Percentiles rank a stretch among this genome's conserved stretches.
phyloP scores from a whole-genome alignment of 345 rosid genomes.

The Melastoma malabathricum region DNA sequence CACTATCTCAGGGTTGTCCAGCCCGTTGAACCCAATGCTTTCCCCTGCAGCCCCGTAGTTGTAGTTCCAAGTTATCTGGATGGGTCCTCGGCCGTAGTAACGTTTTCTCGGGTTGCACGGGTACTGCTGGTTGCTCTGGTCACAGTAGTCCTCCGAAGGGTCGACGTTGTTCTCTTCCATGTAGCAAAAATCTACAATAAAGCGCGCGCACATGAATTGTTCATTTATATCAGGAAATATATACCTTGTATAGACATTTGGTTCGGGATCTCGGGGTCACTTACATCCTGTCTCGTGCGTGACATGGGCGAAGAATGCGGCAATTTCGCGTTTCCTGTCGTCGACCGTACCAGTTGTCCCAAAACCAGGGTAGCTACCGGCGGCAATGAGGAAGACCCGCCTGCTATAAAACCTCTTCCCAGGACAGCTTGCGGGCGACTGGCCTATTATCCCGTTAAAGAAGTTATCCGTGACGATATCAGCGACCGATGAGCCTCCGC shows the following conservation, averaged over 20 bases:
- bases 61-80: conserved; percentile 43
- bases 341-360: conserved; percentile 32
- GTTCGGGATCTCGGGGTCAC: background rate
- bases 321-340: conserved; percentile 55
- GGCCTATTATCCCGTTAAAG: conserved; percentile 39
- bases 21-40: conserved; percentile 22
- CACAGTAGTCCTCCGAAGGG: conserved; percentile 33
- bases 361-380: conserved; percentile 31
- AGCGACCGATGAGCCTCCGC: conserved; percentile 20
- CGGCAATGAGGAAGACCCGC: conserved; percentile 39
- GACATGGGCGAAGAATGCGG: conserved; percentile 66
- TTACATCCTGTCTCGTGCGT: conserved; percentile 77
- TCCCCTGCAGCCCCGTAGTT: conserved; percentile 37
- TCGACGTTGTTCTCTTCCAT: conserved; percentile 44
- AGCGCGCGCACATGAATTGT: background rate
- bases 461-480: conserved; percentile 31
- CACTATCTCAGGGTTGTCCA: conserved; percentile 28
- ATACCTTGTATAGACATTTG: too few species aligned
- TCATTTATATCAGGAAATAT: background rate
- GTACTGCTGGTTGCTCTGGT: conserved; percentile 23
- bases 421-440: conserved; percentile 30
- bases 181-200: conserved; percentile 45
- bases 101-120: conserved; percentile 40
- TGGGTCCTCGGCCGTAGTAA: conserved; percentile 34
- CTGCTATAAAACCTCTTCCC: conserved; percentile 51